phyloP scores from a whole-genome alignment of 371 early-diverging fungal species.

The Mucor saturninus region DNA sequence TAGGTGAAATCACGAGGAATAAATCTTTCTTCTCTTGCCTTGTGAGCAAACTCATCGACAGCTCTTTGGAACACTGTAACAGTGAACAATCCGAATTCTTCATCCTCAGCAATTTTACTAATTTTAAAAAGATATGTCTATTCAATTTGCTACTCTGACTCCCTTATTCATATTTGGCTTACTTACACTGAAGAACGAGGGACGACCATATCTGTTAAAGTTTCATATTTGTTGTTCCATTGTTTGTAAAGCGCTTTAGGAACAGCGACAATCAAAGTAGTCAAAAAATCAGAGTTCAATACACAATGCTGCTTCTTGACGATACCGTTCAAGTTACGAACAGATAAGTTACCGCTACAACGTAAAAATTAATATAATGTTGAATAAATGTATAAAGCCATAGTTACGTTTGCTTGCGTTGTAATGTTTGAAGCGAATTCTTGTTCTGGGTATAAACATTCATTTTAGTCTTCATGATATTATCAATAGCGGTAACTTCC shows the following conservation, averaged over 20 bases:
- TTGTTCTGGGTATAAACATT: constrained; percentile 84
- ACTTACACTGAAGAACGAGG: constrained; percentile 91
- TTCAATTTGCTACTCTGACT: neutral
- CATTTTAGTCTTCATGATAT: constrained; percentile 85
- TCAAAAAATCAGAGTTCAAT: constrained; percentile 90
- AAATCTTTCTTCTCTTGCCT: constrained; percentile 90
- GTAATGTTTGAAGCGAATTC: constrained; percentile 75
- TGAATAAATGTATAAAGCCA: neutral
- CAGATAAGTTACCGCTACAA: constrained; percentile 89
- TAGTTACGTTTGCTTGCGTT: constrained; percentile 79
- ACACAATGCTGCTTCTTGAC: constrained; percentile 93
- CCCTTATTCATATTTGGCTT: neutral
- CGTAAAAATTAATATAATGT: neutral
- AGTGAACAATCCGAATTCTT: constrained; percentile 90
- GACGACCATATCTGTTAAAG: constrained; percentile 90
- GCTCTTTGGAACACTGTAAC: constrained; percentile 91
- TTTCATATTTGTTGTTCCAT: constrained; percentile 88
- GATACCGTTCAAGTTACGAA: constrained; percentile 81
- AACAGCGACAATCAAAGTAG: constrained; percentile 93
- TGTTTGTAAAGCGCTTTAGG: constrained; percentile 81
- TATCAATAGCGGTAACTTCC: constrained; percentile 88
- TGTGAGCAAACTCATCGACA: constrained; percentile 86
- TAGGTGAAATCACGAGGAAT: constrained; percentile 94
- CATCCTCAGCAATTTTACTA: constrained; percentile 88
- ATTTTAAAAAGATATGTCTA: neutral